Conservation (phyloP, 164 flowering plant genomes). For the Amborella trichopoda region DNA sequence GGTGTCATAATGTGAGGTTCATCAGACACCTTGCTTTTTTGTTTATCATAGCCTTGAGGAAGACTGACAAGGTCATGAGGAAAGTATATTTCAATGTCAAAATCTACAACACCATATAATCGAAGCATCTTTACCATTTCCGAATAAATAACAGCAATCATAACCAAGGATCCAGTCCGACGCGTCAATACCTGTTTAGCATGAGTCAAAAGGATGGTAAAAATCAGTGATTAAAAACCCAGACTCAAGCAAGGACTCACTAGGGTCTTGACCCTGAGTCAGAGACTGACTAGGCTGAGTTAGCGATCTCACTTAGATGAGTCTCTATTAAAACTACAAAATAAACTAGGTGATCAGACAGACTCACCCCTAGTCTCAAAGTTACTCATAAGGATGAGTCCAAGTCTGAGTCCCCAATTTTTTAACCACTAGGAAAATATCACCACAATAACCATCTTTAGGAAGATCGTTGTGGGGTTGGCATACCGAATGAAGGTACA, state of each 20-base stretch:
- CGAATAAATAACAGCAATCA: conserved; percentile 70
- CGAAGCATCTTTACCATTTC: conserved; percentile 76
- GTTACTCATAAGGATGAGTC: no score
- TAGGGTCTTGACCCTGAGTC: no score
- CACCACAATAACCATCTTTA: no score
- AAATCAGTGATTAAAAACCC: no score
- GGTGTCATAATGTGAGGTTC: conserved; percentile 59
- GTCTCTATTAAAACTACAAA: no score
- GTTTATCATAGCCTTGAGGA: conserved; percentile 69
- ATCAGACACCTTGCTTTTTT: conserved; percentile 63
- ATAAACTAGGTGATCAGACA: no score
- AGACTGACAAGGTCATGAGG: conserved; percentile 51
- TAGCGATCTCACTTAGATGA: no score
- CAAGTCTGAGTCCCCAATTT: no score
- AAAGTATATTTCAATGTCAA: conserved; percentile 67
- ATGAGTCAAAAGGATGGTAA: conserved; percentile 1
- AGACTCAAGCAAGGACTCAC: background rate
- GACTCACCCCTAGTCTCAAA: no score
- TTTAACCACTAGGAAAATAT: no score
- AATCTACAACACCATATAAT: conserved; percentile 49
- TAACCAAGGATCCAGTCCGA: conserved; percentile 63
- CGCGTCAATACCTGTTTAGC: conserved; percentile 66
- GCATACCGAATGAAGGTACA: conserved; percentile 76
- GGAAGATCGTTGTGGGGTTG: no score
- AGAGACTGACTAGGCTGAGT: no score